Conservation (phyloP, 2,329 filamentous ascomycete genomes). For the Cyphellophora attinorum region DNA sequence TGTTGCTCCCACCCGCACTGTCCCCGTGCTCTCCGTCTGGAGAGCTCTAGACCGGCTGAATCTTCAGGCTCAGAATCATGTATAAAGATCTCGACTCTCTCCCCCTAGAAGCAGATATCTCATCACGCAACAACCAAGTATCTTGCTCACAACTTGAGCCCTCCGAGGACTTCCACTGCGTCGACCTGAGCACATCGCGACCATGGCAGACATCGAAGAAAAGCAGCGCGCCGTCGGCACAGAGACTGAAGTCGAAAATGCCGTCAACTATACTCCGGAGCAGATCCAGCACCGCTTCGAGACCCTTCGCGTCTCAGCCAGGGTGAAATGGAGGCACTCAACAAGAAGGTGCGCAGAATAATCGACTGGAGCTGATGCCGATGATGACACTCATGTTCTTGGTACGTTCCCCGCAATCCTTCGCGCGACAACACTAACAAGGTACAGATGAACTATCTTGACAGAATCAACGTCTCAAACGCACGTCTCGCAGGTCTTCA, state of each 20-base stretch:
- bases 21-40: too few relatives aligned
- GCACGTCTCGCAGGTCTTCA: slow-evolving; percentile 30
- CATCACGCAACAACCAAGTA: too few relatives aligned
- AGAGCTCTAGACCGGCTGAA: too few relatives aligned
- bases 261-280: slow-evolving; percentile 1
- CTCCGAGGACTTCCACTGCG: too few relatives aligned
- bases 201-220: not conserved
- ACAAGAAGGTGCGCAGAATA: slow-evolving; percentile 2
- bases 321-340: slow-evolving; percentile 3
- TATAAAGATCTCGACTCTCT: too few relatives aligned
- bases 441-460: slow-evolving; percentile 26
- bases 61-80: too few relatives aligned
- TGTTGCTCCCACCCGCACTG: too few relatives aligned
- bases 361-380: slow-evolving; percentile 5
- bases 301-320: slow-evolving; percentile 1
- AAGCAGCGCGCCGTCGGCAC: not conserved
- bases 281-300: slow-evolving; percentile 5
- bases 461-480: slow-evolving; percentile 32
- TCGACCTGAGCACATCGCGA: not conserved
- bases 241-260: not conserved
- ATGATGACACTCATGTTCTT: slow-evolving; percentile 4
- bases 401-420: not conserved
- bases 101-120: too few relatives aligned
- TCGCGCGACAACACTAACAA: not conserved
- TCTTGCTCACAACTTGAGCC: too few relatives aligned